Base-by-base conservation (phyloP, 768 basidiomycete genomes). In the Mycena rebaudengoi region DNA sequence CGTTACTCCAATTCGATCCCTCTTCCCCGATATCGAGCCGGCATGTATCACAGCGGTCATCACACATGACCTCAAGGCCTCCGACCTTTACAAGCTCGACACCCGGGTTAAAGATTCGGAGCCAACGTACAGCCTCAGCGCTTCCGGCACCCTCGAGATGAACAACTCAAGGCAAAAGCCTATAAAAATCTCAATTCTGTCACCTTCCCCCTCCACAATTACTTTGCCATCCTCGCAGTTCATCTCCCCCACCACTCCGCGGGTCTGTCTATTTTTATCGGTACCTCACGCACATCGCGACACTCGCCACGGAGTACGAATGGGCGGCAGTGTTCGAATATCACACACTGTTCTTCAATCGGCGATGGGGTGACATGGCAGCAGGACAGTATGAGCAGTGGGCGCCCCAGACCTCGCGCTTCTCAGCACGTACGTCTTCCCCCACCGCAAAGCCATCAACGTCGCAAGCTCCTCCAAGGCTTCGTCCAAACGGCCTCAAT, bases 301-400 rank as follows among this genome's bases (percentile, higher is more conserved):
- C 18, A 10, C 56, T 58, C 4, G 56, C 41, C 7, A 13, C 41
- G 25, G 56, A 58, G 43, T 58, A 58, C 39, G 53, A 55, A 28
- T 55, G 53, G 53, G 6, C 53, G 4, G 53, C 53, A 13, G 53
- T 55, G 1, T 35, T 44, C 30, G 44, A 58, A 26, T 58, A 58
- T 32, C 56, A 58, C 56, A 11, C 41, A 7, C 41, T 58, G 2
- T 58, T 45, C 28, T 58, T 58, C 43, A 58, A 58, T 37, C 56
- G 56, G 16, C 56, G 56, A 2, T 20, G 41, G 2, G 56, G 20
- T 2, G 56, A 58, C 28, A 58, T 58, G 56, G 16, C 2, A 4
- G 12, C 41, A 8, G 56, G 56, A 8, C 7, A 13, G 4, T 58
- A 58, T 26, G 29, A 29, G 13, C 29, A 14, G 1, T 58, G 56